These are phyloP conservation scores for Wickerhamiella kurtzmanii DNA, from an alignment of 805 yeast species.

Conservation along the genomic window DNA sequence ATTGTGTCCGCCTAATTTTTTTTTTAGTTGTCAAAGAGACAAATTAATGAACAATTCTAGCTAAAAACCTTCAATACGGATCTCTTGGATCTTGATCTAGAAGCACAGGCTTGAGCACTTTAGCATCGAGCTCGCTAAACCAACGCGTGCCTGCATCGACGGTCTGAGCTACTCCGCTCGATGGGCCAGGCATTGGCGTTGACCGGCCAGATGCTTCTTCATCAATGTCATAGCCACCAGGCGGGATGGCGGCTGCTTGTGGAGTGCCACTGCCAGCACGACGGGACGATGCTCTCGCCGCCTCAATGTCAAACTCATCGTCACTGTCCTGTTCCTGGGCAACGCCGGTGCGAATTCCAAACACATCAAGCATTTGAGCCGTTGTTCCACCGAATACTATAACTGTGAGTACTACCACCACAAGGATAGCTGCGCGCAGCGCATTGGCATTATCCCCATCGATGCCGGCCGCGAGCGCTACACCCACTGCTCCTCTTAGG, in stretches of 20 bases:
- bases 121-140: conserved; percentile 90
- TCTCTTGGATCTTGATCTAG: conserved; percentile 36
- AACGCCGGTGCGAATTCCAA: conserved; percentile 86
- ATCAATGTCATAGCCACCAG: conserved; percentile 8
- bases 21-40: too few species aligned
- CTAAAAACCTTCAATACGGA: background rate
- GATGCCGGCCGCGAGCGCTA: conserved; percentile 93
- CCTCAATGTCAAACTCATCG: conserved; percentile 91
- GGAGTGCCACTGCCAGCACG: background rate
- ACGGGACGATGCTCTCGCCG: conserved; percentile 24
- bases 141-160: conserved; percentile 32
- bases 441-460: conserved; percentile 89
- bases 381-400: conserved; percentile 97
- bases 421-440: conserved; percentile 83
- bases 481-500: conserved; percentile 97
- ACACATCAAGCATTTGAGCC: conserved; percentile 91
- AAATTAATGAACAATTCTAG: too few species aligned
- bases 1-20: too few species aligned
- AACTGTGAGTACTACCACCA: conserved; percentile 92
- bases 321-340: conserved; percentile 72
- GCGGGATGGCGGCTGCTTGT: conserved; percentile 4
- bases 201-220: conserved; percentile 4
- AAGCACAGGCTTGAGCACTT: conserved; percentile 81
- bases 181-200: background rate
- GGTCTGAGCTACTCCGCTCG: conserved; percentile 3